Percentiles rank a stretch among this genome's conserved stretches.
These are phyloP conservation scores for Solanum gracilifrons DNA, from an alignment of 257 asterid species.

Conservation along the genomic window DNA sequence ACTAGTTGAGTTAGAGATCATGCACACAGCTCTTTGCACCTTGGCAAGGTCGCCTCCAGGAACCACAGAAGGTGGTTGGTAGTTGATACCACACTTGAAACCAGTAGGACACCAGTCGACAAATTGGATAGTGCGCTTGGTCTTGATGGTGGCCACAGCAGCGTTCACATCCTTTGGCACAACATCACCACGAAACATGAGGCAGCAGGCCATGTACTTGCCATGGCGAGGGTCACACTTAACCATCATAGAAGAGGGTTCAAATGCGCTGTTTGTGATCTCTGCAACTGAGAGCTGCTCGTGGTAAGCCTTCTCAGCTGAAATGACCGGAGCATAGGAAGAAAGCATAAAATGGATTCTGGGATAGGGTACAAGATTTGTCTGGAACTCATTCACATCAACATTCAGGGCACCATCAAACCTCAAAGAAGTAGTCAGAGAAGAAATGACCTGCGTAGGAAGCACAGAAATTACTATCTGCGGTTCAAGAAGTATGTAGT, in stretches of 20 bases:
- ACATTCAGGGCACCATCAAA: constrained; percentile 21
- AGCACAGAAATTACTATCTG: not conserved
- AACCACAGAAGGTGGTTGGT: constrained; percentile 18
- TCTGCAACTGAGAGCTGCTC: constrained; percentile 18
- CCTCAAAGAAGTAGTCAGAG: constrained; percentile 19
- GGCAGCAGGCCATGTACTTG: constrained; percentile 21
- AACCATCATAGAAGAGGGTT: constrained; percentile 20
- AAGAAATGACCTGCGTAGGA: constrained; percentile 12
- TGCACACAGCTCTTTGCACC: constrained; percentile 20
- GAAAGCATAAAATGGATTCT: constrained; percentile 18
- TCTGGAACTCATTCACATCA: constrained; percentile 19
- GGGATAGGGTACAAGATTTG: constrained; percentile 16
- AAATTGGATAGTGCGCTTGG: constrained; percentile 19
- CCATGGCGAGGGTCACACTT: constrained; percentile 23
- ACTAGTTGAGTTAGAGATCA: constrained; percentile 18
- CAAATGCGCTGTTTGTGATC: constrained; percentile 18
- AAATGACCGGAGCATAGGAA: constrained; percentile 16
- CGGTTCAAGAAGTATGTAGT: not conserved
- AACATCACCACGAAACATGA: constrained; percentile 18
- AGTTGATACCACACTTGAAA: constrained; percentile 20
- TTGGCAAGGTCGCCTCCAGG: constrained; percentile 17
- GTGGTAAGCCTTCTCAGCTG: constrained; percentile 17
- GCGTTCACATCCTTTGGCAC: constrained; percentile 20
- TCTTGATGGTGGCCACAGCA: constrained; percentile 20
- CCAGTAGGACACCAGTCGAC: constrained; percentile 22